Evolutionary conservation across 768 basidiomycete species (phyloP).

Genomic region (Mycena haematopus): DNA sequence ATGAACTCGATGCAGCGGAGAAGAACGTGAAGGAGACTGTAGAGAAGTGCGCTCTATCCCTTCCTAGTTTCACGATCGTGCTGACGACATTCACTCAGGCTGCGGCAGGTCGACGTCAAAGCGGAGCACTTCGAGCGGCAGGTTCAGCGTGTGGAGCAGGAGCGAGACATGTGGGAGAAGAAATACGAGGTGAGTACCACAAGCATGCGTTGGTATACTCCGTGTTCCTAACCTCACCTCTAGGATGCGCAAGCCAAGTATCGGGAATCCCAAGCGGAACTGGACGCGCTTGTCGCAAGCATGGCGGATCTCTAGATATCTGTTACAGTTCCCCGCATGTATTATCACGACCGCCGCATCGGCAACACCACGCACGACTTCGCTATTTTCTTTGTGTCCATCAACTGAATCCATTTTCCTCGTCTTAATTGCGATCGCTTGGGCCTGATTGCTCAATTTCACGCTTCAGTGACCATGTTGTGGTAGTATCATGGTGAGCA

Average conservation of each 20-base stretch:
- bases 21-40: slow-evolving; percentile 96
- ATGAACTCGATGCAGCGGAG: slow-evolving; percentile 94
- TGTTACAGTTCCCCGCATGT: slow-evolving; percentile 2
- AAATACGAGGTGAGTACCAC: slow-evolving; percentile 81
- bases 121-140: slow-evolving; percentile 98
- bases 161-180: slow-evolving; percentile 93
- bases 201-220: not conserved
- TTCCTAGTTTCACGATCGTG: slow-evolving; percentile 15
- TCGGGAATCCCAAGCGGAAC: slow-evolving; percentile 73
- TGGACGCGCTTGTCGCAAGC: slow-evolving; percentile 80
- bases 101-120: slow-evolving; percentile 97
- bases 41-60: slow-evolving; percentile 79
- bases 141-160: slow-evolving; percentile 83
- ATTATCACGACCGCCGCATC: slow-evolving; percentile 12
- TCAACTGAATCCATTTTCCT: slow-evolving; percentile 18
- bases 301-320: slow-evolving; percentile 69
- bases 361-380: slow-evolving; percentile 15
- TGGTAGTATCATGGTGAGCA: too few relatives aligned
- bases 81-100: slow-evolving; percentile 51
- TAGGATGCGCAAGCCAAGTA: slow-evolving; percentile 80
- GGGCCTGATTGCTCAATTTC: too few relatives aligned
- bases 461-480: too few relatives aligned
- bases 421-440: slow-evolving; percentile 1
- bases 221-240: not conserved
- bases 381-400: slow-evolving; percentile 17